Evolutionary conservation across 305 asterid genomes (phyloP).

Genomic region (Fraxinus platypoda): DNA sequence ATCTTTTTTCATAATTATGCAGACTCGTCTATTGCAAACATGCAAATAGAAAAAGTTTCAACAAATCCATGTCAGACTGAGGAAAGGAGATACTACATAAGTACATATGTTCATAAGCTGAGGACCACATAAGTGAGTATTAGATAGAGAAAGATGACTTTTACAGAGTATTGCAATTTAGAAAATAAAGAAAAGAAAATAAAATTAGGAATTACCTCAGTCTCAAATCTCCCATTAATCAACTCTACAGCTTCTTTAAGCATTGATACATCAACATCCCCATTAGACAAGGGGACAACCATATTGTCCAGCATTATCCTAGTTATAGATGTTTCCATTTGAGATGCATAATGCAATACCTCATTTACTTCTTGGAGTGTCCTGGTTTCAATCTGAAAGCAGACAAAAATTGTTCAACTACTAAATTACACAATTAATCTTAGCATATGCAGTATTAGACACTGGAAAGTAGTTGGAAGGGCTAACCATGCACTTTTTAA

Average conservation of each 20-base stretch:
- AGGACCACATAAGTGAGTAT: neutral
- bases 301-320: conserved; percentile 92
- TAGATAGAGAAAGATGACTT: neutral
- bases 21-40: neutral
- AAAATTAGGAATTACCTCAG: conserved; percentile 55
- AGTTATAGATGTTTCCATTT: conserved; percentile 58
- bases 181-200: conserved; percentile 1
- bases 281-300: conserved; percentile 80
- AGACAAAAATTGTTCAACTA: conserved; percentile 16
- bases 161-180: neutral
- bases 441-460: neutral
- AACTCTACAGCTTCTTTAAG: conserved; percentile 77
- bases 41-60: neutral
- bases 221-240: conserved; percentile 76
- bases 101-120: neutral
- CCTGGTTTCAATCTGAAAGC: conserved; percentile 79
- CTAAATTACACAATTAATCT: neutral
- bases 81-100: neutral
- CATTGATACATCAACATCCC: conserved; percentile 83
- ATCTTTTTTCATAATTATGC: neutral
- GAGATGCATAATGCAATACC: conserved; percentile 73
- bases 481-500: conserved; percentile 1
- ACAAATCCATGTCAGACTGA: neutral
- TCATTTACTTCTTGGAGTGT: conserved; percentile 85
- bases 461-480: neutral